These are phyloP conservation scores for Dictyostelium citrinum DNA, from an alignment of 78 protist genomes.

Conservation along the genomic window DNA sequence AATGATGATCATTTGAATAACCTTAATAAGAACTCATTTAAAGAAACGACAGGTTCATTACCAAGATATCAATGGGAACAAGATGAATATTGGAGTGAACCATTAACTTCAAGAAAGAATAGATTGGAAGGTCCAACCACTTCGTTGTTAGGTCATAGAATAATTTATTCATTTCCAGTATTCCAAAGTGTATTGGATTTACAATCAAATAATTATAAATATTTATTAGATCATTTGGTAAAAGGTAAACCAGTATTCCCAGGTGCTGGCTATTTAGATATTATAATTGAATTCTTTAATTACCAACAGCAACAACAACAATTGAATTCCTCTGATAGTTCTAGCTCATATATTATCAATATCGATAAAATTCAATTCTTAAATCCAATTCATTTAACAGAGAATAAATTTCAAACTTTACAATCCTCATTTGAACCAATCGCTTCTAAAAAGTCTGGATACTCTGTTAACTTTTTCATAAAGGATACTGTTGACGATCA, in stretches of 20 bases:
- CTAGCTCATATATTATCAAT: neutral
- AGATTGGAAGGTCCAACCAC: constrained; percentile 36
- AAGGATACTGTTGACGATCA: constrained; percentile 7
- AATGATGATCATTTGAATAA: neutral
- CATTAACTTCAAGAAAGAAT: neutral
- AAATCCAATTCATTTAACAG: constrained; percentile 8
- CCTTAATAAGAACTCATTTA: neutral
- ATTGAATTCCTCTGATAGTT: neutral
- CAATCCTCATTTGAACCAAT: neutral
- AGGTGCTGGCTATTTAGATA: constrained; percentile 70
- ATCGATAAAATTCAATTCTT: neutral
- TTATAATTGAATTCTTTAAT: neutral
- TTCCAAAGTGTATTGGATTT: constrained; percentile 19
- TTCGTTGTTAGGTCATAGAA: neutral
- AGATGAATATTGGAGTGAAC: constrained; percentile 35
- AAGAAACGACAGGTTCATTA: neutral
- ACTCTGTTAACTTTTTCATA: neutral
- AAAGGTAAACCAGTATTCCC: constrained; percentile 59
- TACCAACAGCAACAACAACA: neutral
- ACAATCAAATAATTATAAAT: neutral
- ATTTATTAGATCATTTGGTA: constrained; percentile 34
- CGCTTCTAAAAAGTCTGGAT: neutral
- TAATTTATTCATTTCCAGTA: neutral
- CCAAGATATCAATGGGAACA: constrained; percentile 67
- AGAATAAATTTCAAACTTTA: neutral